These are phyloP conservation scores for Phlebiopsis flavidoalba DNA, from an alignment of 768 basidiomycete species.

Conservation along the genomic window DNA sequence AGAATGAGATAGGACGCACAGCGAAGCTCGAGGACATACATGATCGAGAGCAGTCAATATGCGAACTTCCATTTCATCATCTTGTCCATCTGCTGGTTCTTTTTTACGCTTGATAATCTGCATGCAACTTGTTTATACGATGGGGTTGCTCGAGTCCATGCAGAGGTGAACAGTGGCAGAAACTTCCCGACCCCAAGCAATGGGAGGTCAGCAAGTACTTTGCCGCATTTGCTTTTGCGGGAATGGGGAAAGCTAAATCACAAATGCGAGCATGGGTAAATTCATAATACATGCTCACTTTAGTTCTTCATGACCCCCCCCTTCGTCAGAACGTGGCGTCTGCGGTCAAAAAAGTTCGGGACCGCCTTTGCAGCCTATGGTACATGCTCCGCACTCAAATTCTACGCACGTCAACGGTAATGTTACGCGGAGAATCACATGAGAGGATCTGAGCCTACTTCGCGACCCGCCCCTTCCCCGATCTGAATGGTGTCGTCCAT, in stretches of 20 bases:
- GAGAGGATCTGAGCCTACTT: slow-evolving; percentile 31
- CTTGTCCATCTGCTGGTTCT: slow-evolving; percentile 50
- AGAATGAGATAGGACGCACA: not conserved
- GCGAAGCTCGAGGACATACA: slow-evolving; percentile 33
- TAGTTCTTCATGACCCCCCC: slow-evolving; percentile 55
- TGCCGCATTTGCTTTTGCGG: slow-evolving; percentile 66
- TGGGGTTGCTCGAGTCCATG: slow-evolving; percentile 42
- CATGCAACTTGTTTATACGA: slow-evolving; percentile 75
- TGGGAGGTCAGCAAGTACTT: slow-evolving; percentile 74
- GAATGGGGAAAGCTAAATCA: not conserved
- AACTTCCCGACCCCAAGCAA: slow-evolving; percentile 75
- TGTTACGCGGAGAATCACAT: not conserved
- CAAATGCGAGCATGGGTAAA: not conserved
- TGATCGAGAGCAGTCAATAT: slow-evolving; percentile 69
- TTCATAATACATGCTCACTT: slow-evolving; percentile 5
- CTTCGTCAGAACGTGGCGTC: slow-evolving; percentile 50
- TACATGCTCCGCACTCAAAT: slow-evolving; percentile 61
- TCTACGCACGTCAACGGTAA: slow-evolving; percentile 33
- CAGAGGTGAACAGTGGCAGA: slow-evolving; percentile 81
- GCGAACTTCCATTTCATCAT: slow-evolving; percentile 76
- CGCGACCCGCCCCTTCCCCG: no score
- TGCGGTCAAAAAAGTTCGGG: slow-evolving; percentile 55
- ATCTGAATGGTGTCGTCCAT: slow-evolving; percentile 68
- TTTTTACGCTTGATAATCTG: slow-evolving; percentile 66
- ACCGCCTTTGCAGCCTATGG: slow-evolving; percentile 51